These are phyloP conservation scores for Ophiocordyceps camponoti-leonardi DNA, from an alignment of 2,329 filamentous ascomycete species.

Conservation along the genomic window DNA sequence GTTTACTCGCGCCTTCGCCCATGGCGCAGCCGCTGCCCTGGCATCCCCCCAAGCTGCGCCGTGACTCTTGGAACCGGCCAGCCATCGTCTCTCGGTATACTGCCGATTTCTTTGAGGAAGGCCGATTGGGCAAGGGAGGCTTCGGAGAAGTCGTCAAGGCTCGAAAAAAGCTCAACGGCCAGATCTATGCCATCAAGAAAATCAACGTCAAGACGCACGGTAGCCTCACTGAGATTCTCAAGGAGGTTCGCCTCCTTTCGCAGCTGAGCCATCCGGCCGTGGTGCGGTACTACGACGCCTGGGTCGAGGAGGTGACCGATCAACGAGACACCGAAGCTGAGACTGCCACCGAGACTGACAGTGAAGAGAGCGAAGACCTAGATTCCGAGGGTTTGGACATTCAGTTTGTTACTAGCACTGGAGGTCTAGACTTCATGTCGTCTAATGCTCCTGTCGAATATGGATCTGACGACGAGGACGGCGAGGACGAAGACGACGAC, in stretches of 20 bases:
- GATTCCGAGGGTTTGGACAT: conserved; percentile 25
- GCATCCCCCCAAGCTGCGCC: conserved; percentile 32
- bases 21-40: conserved; percentile 23
- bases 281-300: conserved; percentile 88
- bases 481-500: conserved; percentile 25
- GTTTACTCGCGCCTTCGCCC: conserved; percentile 22
- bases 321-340: conserved; percentile 38
- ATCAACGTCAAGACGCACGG: conserved; percentile 68
- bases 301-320: conserved; percentile 61
- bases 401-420: conserved; percentile 53
- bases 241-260: conserved; percentile 79
- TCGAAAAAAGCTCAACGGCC: conserved; percentile 81
- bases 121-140: conserved; percentile 76
- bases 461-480: conserved; percentile 26
- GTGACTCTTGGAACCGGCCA: conserved; percentile 42
- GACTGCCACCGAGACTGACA: conserved; percentile 31
- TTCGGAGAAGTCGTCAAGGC: conserved; percentile 96
- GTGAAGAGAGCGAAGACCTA: conserved; percentile 17
- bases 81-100: conserved; percentile 54
- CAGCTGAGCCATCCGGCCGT: conserved; percentile 74
- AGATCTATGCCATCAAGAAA: conserved; percentile 93
- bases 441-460: conserved; percentile 62
- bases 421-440: conserved; percentile 85
- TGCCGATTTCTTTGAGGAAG: conserved; percentile 82
- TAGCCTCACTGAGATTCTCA: conserved; percentile 66